These are phyloP conservation scores for Daldinia caldariorum DNA, from an alignment of 495 filamentous ascomycete species.

Conservation along the genomic window DNA sequence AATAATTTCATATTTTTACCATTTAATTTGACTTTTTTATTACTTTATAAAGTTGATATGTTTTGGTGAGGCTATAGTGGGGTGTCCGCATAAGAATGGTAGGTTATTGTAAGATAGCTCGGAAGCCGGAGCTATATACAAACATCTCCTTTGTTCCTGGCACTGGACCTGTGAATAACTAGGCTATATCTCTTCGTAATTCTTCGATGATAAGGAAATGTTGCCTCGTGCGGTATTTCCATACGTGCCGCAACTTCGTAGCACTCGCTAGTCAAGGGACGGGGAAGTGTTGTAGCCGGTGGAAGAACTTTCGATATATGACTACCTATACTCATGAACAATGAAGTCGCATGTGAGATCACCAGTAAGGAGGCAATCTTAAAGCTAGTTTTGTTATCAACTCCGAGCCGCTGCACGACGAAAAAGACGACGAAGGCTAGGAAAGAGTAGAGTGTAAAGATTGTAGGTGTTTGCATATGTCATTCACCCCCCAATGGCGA, in stretches of 20 bases:
- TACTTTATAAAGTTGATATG: no score
- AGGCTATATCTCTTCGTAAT: conserved; percentile 49
- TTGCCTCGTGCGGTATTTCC: conserved; percentile 36
- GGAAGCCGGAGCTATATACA: no score
- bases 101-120: no score
- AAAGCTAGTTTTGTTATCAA: background rate
- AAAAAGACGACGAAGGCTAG: conserved; percentile 4
- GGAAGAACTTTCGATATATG: conserved; percentile 57
- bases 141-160: no score
- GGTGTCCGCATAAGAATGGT: no score
- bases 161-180: conserved; percentile 53
- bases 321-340: conserved; percentile 60
- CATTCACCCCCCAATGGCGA: conserved; percentile 45
- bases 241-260: conserved; percentile 53
- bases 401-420: background rate
- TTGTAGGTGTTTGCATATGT: conserved; percentile 36
- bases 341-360: conserved; percentile 38
- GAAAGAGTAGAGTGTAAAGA: conserved; percentile 22
- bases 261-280: conserved; percentile 55
- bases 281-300: conserved; percentile 57
- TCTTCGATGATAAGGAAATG: conserved; percentile 52
- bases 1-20: no score
- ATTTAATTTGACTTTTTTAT: no score
- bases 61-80: no score
- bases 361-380: conserved; percentile 8